phyloP scores from a whole-genome alignment of 345 rosid genomes.

The Linum tenue region DNA sequence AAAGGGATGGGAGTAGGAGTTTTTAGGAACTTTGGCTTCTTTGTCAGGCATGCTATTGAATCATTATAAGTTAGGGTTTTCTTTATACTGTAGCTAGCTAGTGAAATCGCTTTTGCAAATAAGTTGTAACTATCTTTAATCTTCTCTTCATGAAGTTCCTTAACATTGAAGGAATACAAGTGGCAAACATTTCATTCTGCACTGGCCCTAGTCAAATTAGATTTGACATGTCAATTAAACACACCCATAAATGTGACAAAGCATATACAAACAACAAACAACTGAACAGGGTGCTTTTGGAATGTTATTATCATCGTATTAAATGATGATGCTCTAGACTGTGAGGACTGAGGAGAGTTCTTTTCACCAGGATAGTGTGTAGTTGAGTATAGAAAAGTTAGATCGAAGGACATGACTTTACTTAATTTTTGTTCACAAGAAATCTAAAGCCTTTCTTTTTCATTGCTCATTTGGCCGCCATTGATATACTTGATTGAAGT shows the following conservation, averaged over 20 bases:
- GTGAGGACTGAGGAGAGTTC: not conserved
- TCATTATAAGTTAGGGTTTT: slow-evolving; percentile 4
- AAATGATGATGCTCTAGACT: too few relatives aligned
- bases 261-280: not conserved
- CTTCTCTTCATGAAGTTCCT: not conserved
- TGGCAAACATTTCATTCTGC: not conserved
- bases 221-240: not conserved
- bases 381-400: not conserved
- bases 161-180: not conserved
- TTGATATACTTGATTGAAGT: not conserved
- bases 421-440: not conserved
- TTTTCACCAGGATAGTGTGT: not conserved
- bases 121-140: not conserved
- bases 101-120: not conserved
- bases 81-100: not conserved
- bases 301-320: not conserved
- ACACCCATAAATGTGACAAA: not conserved
- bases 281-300: not conserved
- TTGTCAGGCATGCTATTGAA: not conserved
- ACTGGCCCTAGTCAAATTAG: not conserved
- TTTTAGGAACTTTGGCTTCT: not conserved
- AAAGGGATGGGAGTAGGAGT: not conserved
- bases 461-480: not conserved
- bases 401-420: not conserved
- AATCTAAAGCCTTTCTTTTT: not conserved